These are phyloP conservation scores for Ascodesmis nigricans DNA, from an alignment of 495 filamentous ascomycete species.

Conservation along the genomic window DNA sequence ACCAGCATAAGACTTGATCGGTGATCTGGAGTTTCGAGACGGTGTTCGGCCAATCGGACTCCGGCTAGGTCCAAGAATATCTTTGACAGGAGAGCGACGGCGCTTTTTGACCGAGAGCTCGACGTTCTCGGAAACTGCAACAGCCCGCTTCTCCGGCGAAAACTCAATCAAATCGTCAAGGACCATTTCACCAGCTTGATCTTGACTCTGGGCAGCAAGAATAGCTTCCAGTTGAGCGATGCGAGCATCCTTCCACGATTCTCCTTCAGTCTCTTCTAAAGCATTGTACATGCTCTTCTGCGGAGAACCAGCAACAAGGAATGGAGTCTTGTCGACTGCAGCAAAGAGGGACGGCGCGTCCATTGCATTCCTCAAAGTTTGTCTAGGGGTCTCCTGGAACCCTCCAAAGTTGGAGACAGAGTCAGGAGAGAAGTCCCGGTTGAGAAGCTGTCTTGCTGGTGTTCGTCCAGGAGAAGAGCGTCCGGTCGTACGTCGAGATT, in stretches of 20 bases:
- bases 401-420: background rate
- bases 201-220: conserved; percentile 10
- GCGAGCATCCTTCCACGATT: conserved; percentile 19
- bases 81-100: conserved; percentile 12
- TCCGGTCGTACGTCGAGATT: conserved; percentile 5
- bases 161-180: conserved; percentile 20
- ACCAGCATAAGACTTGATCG: conserved; percentile 10
- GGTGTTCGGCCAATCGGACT: conserved; percentile 9
- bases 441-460: conserved; percentile 8
- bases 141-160: conserved; percentile 18
- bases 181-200: too few species aligned
- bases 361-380: conserved; percentile 12
- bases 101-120: conserved; percentile 17
- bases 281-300: too few species aligned
- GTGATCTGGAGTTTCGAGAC: conserved; percentile 11
- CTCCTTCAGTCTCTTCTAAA: too few species aligned
- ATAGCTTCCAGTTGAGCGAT: conserved; percentile 14
- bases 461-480: conserved; percentile 11
- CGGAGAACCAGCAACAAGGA: conserved; percentile 18
- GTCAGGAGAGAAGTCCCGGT: conserved; percentile 6
- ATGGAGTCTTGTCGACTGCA: conserved; percentile 18
- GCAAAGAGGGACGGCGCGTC: conserved; percentile 16
- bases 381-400: conserved; percentile 4
- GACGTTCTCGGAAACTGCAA: conserved; percentile 1
- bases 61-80: conserved; percentile 3